phyloP scores from a whole-genome alignment of 176 grass and related monocot species.

The Avena atlantica region DNA sequence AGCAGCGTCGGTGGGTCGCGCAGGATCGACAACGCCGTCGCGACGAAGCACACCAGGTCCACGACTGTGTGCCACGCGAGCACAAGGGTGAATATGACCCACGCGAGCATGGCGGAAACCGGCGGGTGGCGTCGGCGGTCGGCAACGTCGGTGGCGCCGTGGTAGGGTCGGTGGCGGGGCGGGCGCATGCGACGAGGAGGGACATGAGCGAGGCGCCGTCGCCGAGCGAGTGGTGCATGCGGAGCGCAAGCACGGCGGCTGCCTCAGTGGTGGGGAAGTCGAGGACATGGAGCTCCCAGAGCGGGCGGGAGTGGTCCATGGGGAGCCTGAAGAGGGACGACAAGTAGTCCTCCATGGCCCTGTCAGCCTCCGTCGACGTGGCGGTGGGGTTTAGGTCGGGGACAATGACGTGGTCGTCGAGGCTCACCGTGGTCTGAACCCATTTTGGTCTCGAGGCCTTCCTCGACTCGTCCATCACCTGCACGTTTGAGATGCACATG shows the following conservation, averaged over 20 bases:
- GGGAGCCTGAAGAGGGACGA: conserved; percentile 55
- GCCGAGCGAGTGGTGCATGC: conserved; percentile 80
- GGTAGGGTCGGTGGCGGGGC: conserved; percentile 29
- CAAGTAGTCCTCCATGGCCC: conserved; percentile 70
- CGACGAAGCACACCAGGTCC: conserved; percentile 47
- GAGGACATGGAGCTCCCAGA: conserved; percentile 87
- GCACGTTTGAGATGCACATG: not conserved
- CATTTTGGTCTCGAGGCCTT: conserved; percentile 47
- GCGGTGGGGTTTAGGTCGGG: conserved; percentile 45
- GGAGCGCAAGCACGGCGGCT: conserved; percentile 49
- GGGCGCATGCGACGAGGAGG: conserved; percentile 76
- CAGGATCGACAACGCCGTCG: conserved; percentile 38
- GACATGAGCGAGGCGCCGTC: conserved; percentile 82
- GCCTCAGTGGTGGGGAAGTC: conserved; percentile 72
- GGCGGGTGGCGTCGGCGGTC: not conserved
- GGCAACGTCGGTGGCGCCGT: conserved; percentile 16
- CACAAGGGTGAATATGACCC: conserved; percentile 34
- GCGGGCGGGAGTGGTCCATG: conserved; percentile 62
- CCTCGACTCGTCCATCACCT: conserved; percentile 52
- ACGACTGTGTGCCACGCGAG: conserved; percentile 66
- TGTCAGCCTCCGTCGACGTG: conserved; percentile 31
- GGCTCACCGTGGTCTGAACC: conserved; percentile 59
- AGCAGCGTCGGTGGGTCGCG: conserved; percentile 57
- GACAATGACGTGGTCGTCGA: conserved; percentile 69
- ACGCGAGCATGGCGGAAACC: not conserved